Conservation (phyloP, 2,329 filamentous ascomycete genomes). For the Tolypocladium endophyticum region DNA sequence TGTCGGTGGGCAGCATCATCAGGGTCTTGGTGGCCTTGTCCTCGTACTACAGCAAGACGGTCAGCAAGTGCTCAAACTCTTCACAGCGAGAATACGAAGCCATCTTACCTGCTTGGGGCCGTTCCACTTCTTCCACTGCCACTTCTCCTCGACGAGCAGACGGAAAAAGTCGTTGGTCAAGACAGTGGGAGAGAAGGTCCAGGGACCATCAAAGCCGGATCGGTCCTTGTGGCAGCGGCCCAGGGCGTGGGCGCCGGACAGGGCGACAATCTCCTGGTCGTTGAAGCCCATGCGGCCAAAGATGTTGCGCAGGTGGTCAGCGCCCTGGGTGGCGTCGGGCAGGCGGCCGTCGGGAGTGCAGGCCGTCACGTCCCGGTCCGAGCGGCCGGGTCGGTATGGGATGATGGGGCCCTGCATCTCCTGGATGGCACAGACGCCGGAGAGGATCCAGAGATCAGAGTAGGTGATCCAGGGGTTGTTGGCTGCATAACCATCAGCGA, state of each 20-base stretch:
- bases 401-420: conserved; percentile 88
- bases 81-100: not conserved
- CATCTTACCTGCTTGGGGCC: conserved; percentile 61
- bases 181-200: conserved; percentile 85
- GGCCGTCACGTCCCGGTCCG: conserved; percentile 66
- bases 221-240: conserved; percentile 86
- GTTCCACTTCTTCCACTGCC: conserved; percentile 84
- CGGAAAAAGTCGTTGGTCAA: conserved; percentile 94
- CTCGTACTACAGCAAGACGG: conserved; percentile 54
- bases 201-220: conserved; percentile 78
- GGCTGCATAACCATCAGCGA: conserved; percentile 22
- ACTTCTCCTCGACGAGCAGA: conserved; percentile 83
- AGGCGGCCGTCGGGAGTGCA: conserved; percentile 91
- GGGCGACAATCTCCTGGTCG: conserved; percentile 90
- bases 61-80: conserved; percentile 2
- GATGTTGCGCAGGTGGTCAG: conserved; percentile 78
- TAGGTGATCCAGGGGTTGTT: conserved; percentile 94
- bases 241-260: conserved; percentile 75
- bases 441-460: conserved; percentile 94
- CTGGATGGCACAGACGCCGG: conserved; percentile 75
- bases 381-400: conserved; percentile 79
- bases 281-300: conserved; percentile 97
- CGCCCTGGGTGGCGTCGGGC: conserved; percentile 67
- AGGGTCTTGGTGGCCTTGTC: conserved; percentile 77
- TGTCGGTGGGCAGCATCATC: conserved; percentile 96